These are phyloP conservation scores for Lachancea fermentati DNA, from an alignment of 805 yeast genomes.

Conservation along the genomic window DNA sequence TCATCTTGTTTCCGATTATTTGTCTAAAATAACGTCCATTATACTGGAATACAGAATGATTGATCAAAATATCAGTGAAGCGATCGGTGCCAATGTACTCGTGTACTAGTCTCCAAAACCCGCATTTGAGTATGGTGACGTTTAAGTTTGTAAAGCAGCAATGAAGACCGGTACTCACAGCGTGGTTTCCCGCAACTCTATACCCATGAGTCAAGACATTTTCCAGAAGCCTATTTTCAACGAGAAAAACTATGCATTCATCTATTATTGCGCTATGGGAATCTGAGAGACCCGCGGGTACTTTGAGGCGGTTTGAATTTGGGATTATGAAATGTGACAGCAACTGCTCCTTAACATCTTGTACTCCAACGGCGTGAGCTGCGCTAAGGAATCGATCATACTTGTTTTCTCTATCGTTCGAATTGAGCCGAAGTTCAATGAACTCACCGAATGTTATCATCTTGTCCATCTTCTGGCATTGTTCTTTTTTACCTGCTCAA, in stretches of 20 bases:
- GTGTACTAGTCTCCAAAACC: conserved; percentile 40
- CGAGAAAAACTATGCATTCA: conserved; percentile 32
- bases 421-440: too few species aligned
- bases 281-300: conserved; percentile 7
- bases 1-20: conserved; percentile 19
- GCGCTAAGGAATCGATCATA: too few species aligned
- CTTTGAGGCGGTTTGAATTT: conserved; percentile 7
- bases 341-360: not conserved
- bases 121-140: conserved; percentile 37
- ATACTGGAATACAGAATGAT: conserved; percentile 30
- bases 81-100: conserved; percentile 34
- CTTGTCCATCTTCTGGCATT: too few species aligned
- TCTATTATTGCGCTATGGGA: conserved; percentile 38
- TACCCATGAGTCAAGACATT: conserved; percentile 44
- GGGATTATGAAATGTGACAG: conserved; percentile 5
- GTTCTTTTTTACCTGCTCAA: too few species aligned
- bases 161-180: conserved; percentile 28
- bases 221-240: conserved; percentile 20
- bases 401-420: too few species aligned
- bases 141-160: conserved; percentile 35
- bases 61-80: conserved; percentile 39
- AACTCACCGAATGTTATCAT: too few species aligned
- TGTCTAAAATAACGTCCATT: conserved; percentile 13
- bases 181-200: conserved; percentile 27
- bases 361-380: not conserved